Conservation (phyloP, 345 rosid genomes). For the Garcia nutans region DNA sequence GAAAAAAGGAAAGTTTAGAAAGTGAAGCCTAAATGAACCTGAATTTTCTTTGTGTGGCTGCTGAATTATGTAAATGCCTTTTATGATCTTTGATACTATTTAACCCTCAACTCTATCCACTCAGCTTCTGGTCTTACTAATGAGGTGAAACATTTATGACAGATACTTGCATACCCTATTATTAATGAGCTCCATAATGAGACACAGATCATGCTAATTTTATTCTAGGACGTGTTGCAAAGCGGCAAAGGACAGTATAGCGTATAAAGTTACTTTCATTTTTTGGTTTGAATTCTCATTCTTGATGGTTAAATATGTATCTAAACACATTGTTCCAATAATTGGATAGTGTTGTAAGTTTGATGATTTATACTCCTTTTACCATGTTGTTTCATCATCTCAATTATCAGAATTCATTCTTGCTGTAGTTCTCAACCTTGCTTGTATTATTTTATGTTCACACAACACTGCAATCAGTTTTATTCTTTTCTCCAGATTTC, state of each 20-base stretch:
- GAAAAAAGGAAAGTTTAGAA: too few species aligned
- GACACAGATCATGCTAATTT: neutral
- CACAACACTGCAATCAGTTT: neutral
- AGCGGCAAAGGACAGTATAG: neutral
- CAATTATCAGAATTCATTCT: slow-evolving; percentile 7
- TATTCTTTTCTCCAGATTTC: slow-evolving; percentile 50
- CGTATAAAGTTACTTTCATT: neutral
- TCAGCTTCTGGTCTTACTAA: neutral
- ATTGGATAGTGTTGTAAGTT: neutral
- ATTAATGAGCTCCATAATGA: neutral
- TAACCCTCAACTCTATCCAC: neutral
- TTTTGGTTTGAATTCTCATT: neutral
- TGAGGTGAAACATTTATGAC: neutral
- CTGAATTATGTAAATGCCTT: neutral
- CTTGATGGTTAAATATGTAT: neutral
- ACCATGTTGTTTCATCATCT: neutral
- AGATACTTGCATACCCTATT: neutral
- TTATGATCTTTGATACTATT: neutral
- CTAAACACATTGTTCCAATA: neutral
- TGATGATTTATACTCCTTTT: neutral
- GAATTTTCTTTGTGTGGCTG: neutral
- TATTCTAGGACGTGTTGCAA: neutral
- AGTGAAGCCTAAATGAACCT: neutral
- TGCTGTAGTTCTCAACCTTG: neutral
- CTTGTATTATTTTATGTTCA: neutral